phyloP scores from a whole-genome alignment of 1,284 basidiomycete genomes.

The Bjerkandera adusta region DNA sequence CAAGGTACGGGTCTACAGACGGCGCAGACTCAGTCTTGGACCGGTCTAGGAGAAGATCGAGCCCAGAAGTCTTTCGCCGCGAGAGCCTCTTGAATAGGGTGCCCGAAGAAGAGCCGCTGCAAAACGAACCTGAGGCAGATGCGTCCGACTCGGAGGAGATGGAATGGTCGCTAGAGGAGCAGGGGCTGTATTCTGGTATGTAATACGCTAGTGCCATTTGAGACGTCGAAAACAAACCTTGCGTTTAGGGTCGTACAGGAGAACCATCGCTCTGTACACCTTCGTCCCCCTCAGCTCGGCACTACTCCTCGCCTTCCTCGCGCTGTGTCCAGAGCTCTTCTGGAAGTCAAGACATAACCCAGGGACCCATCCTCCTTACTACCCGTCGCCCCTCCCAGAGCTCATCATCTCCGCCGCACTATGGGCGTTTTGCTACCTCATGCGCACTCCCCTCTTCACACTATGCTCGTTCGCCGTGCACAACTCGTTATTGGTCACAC shows the following conservation, averaged over 20 bases:
- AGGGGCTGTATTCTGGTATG: constrained; percentile 60
- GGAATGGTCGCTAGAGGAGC: constrained; percentile 54
- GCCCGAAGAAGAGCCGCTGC: constrained; percentile 42
- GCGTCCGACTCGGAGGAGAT: constrained; percentile 33
- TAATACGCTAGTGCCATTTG: constrained; percentile 4
- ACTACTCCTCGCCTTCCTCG: constrained; percentile 46
- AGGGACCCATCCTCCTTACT: constrained; percentile 38
- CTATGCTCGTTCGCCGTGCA: constrained; percentile 25
- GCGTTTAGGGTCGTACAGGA: constrained; percentile 56
- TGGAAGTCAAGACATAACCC: constrained; percentile 32
- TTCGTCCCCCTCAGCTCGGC: constrained; percentile 54
- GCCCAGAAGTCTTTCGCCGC: constrained; percentile 37
- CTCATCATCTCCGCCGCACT: constrained; percentile 54
- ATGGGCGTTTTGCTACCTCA: constrained; percentile 57
- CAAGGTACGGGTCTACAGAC: constrained; percentile 8
- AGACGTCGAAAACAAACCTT: neutral
- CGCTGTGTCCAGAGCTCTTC: constrained; percentile 42
- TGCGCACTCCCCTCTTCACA: constrained; percentile 51
- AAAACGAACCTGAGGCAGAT: constrained; percentile 27
- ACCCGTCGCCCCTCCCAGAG: constrained; percentile 61
- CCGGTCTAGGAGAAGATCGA: constrained; percentile 24
- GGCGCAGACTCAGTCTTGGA: constrained; percentile 10
- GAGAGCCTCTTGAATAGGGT: constrained; percentile 38
- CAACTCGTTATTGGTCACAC: constrained; percentile 33
- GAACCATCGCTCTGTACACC: constrained; percentile 49